Conservation (phyloP, 495 filamentous ascomycete genomes). For the Pyronema domesticum region DNA sequence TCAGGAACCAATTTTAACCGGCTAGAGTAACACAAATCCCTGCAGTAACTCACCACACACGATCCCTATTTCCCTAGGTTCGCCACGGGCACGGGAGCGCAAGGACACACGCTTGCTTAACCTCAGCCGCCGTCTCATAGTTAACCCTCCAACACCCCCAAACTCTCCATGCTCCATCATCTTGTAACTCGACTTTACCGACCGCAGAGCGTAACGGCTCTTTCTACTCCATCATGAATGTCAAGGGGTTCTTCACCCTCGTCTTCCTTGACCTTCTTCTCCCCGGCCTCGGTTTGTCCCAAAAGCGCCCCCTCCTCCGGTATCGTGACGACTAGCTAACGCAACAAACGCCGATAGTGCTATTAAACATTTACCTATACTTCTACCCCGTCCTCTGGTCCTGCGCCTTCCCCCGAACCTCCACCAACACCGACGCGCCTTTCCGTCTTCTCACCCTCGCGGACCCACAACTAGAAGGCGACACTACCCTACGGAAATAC, state of each 20-base stretch:
- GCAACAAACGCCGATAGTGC: slow-evolving; percentile 26
- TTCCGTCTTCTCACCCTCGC: slow-evolving; percentile 82
- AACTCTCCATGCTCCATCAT: too few species aligned
- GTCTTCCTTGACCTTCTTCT: slow-evolving; percentile 35
- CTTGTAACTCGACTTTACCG: too few species aligned
- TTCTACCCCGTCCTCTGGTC: slow-evolving; percentile 66
- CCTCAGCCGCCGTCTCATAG: too few species aligned
- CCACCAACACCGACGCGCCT: slow-evolving; percentile 36
- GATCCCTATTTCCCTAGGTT: too few species aligned
- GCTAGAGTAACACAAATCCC: too few species aligned
- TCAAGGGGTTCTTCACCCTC: slow-evolving; percentile 24
- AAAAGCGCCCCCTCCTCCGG: slow-evolving; percentile 18
- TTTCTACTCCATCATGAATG: slow-evolving; percentile 22
- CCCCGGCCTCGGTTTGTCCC: slow-evolving; percentile 24
- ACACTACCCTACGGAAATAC: slow-evolving; percentile 47
- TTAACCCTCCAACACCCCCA: too few species aligned
- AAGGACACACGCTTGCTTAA: too few species aligned
- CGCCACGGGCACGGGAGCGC: too few species aligned
- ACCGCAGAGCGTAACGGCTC: too few species aligned
- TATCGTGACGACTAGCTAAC: too few species aligned
- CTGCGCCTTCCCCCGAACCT: slow-evolving; percentile 61
- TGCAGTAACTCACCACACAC: too few species aligned
- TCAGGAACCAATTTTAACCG: too few species aligned
- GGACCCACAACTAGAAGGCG: slow-evolving; percentile 90
- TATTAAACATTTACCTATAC: slow-evolving; percentile 62